A percentile compares a stretch with the other conserved stretches of the same genome.
Conservation (phyloP, 352 stramenopile species). For the Phytophthora chlamydospora region DNA sequence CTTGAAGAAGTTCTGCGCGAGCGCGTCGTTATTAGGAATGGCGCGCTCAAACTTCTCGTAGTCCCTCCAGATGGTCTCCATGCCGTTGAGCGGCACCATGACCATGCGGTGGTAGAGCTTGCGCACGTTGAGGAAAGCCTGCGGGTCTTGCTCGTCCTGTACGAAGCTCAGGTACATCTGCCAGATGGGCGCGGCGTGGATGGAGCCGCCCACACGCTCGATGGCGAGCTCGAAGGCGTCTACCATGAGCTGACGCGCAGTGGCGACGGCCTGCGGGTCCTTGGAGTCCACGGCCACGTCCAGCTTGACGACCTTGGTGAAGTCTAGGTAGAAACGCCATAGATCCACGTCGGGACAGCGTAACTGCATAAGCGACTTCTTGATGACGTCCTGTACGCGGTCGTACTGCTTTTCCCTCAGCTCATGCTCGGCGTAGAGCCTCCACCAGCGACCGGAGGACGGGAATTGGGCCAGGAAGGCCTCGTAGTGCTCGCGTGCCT, state of each 20-base stretch:
- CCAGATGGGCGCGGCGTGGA: conserved; percentile 81
- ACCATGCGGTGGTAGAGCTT: conserved; percentile 89
- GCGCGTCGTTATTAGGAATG: conserved; percentile 89
- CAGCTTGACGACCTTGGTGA: conserved; percentile 86
- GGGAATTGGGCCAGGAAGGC: conserved; percentile 72
- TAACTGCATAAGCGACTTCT: conserved; percentile 88
- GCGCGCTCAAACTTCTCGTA: conserved; percentile 90
- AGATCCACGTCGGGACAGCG: conserved; percentile 84
- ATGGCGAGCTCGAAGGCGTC: conserved; percentile 85
- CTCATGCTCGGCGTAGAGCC: conserved; percentile 87
- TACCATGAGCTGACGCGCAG: conserved; percentile 78
- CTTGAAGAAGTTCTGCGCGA: conserved; percentile 90
- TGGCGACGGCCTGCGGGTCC: conserved; percentile 59
- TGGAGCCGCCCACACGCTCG: conserved; percentile 82
- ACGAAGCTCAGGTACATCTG: conserved; percentile 84
- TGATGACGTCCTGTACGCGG: conserved; percentile 87
- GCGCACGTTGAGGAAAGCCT: conserved; percentile 77
- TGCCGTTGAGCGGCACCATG: conserved; percentile 72
- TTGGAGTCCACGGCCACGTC: conserved; percentile 74
- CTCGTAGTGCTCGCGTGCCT: conserved; percentile 82
- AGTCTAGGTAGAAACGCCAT: conserved; percentile 89
- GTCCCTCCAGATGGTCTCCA: conserved; percentile 87
- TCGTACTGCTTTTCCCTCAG: conserved; percentile 86
- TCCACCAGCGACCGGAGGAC: conserved; percentile 87
- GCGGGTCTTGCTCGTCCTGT: conserved; percentile 75